These are phyloP conservation scores for Micractinium sp. DNA, from an alignment of 139 green algal species.

Conservation along the genomic window DNA sequence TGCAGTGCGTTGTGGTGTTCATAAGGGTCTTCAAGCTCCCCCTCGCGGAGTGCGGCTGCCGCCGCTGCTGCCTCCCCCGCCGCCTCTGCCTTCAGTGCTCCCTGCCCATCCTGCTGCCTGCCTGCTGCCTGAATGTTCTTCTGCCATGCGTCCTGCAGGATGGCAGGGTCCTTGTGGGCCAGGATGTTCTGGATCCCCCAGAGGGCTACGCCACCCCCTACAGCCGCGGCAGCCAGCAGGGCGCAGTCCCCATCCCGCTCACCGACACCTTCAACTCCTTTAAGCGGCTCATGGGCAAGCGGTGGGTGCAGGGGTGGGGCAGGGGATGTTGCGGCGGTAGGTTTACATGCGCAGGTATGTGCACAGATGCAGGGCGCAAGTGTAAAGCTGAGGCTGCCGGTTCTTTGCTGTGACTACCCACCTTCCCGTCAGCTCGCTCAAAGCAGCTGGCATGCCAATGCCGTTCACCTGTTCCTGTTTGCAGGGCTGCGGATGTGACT, in stretches of 20 bases:
- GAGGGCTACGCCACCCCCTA: background rate
- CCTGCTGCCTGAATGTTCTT: background rate
- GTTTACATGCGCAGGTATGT: background rate
- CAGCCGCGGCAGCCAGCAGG: background rate
- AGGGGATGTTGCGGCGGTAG: background rate
- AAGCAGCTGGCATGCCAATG: too few species aligned
- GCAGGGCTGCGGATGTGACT: background rate
- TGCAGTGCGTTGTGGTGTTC: background rate
- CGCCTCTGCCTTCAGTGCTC: background rate
- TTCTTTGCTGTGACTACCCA: background rate
- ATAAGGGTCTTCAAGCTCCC: too few species aligned
- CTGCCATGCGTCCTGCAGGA: conserved; percentile 21
- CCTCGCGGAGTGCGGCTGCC: too few species aligned
- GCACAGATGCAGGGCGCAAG: background rate
- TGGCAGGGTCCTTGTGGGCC: conserved; percentile 57
- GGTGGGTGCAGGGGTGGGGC: conserved; percentile 20
- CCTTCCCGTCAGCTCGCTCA: too few species aligned
- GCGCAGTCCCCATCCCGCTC: background rate
- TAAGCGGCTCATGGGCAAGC: conserved; percentile 76
- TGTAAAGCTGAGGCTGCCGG: background rate
- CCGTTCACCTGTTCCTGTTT: background rate
- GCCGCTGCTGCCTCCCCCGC: background rate
- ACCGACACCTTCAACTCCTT: conserved; percentile 73
- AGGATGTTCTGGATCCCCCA: conserved; percentile 41
- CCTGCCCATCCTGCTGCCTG: background rate